Percentiles rank a stretch among this genome's conserved stretches.
phyloP scores from a whole-genome alignment of 2,329 filamentous ascomycete genomes.

The Chaetothyriales sp. region DNA sequence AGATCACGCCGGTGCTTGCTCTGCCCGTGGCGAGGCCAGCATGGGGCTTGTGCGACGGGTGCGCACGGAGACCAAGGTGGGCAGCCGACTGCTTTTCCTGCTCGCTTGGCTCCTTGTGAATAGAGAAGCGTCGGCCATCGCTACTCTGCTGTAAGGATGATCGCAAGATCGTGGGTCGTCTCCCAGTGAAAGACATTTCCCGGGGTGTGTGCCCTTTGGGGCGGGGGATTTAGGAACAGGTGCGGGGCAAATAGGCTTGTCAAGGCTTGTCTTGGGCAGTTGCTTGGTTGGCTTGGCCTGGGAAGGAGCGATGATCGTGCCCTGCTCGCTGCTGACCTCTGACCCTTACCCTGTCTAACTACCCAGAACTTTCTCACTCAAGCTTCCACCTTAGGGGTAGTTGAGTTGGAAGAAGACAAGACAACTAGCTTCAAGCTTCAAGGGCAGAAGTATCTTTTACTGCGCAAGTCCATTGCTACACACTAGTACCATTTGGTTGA shows the following conservation, averaged over 20 bases:
- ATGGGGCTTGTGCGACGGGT: conserved; percentile 79
- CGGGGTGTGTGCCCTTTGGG: neutral
- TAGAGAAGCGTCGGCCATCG: conserved; percentile 16
- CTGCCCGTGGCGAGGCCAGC: conserved; percentile 78
- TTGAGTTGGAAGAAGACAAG: neutral
- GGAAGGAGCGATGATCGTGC: too few relatives aligned
- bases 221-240: neutral
- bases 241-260: neutral
- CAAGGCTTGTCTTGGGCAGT: neutral
- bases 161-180: conserved; percentile 30
- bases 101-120: conserved; percentile 7
- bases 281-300: too few relatives aligned
- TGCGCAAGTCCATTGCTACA: neutral
- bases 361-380: neutral
- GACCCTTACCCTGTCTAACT: neutral
- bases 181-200: conserved; percentile 32
- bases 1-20: conserved; percentile 85
- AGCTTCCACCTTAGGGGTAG: neutral
- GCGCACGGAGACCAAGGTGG: conserved; percentile 75
- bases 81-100: conserved; percentile 62
- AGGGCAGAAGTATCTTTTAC: neutral
- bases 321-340: neutral
- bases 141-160: conserved; percentile 18
- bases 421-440: too few relatives aligned
- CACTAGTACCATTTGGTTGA: neutral